Base-by-base conservation (phyloP, 306 rosid genomes). In the Luffa aegyptiaca region DNA sequence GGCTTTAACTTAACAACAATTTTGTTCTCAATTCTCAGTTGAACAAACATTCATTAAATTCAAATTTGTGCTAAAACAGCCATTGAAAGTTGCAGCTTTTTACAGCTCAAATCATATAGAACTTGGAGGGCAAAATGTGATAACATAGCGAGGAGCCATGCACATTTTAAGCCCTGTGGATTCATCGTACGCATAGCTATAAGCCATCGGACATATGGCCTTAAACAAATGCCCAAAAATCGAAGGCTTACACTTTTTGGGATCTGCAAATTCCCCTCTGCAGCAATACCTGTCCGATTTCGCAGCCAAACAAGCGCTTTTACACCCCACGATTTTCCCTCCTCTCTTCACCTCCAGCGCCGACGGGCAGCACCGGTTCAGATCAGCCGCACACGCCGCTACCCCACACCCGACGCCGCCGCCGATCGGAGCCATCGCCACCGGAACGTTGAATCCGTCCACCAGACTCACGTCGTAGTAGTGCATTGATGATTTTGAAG, bases 391-490 rank as follows among this genome's bases (percentile, higher is more conserved):
- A 68, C 98, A 91, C 0, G 85, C 78, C 2, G 97, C 97, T 17
- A 84, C 81, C 0, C 91, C 92, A 20, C 93, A 90, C 6, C 83
- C 86, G 0, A 17, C 52, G 0, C 83, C 77, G 0, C 88, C 88
- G 2, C 90, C 86, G 0, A 84, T 12, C 0, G 94, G 88, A 58
- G 58, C 69, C 97, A 91, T 84, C 0, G 93, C 84, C 33, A 87
- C 80, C 0, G 96, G 96, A 8, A 91, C 77, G 35, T 90, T 93
- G 59, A 93, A 93, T 20, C 12, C 97, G 16, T 90, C 96, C 52
- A 88, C 91, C 80, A 91, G 81, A 69, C 98, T 93, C 63, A 90
- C 93, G 79, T 90, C 90, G 36, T 88, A 91, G 88, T 83, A 91
- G 79, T 93, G 98, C 12, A 90, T 20, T 1, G 83, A 17, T 0